Base-by-base conservation (phyloP, 2,329 filamentous ascomycete genomes). In the Elsinoe fawcettii region DNA sequence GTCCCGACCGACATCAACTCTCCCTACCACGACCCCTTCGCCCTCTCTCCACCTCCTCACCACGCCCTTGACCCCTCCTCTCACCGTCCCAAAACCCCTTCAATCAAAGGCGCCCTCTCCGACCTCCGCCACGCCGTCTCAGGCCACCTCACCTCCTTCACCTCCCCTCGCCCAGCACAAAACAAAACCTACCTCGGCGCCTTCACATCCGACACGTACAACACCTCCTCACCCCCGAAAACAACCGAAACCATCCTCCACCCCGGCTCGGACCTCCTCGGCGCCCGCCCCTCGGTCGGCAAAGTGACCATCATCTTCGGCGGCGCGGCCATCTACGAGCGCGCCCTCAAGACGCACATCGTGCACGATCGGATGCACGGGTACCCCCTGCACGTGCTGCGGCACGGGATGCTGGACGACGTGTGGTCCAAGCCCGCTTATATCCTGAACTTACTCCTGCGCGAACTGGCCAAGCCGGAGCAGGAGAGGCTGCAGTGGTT, bases 391-490 rank as follows among this genome's bases (percentile, higher is more conserved):
- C 69, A 72, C 39, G 68, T 77, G 5, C 64, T 76, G 47, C 72
- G 73, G 4, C 66, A 73, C 34, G 61, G 69, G 1, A 66, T 77
- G 1, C 63, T 76, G 14, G 72, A 74, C 51, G 70, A 73, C 37
- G 66, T 73, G 4, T 77, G 74, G 74, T 73, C 69, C 49, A 77
- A 77, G 56, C 69, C 70, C 2, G 75, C 72, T 1, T 75, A 75
- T 59, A 71, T 77, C 30, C 64, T 75, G 8, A 66, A 68, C 9
- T 61, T 75, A 5, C 62, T 75, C 8, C 64, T 74, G 54, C 62
- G 66, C 2, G 70, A 73, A 60, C 66, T 73, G 58, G 57, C 67
- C 7, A 73, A 73, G 59, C 70, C 72, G 0, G 65, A 67, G 11
- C 65, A 63, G 20, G 66, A 74, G 55, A 65, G 73, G 5, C 62